Base-by-base conservation (phyloP, 306 rosid genomes). In the Rubus parviflorus region DNA sequence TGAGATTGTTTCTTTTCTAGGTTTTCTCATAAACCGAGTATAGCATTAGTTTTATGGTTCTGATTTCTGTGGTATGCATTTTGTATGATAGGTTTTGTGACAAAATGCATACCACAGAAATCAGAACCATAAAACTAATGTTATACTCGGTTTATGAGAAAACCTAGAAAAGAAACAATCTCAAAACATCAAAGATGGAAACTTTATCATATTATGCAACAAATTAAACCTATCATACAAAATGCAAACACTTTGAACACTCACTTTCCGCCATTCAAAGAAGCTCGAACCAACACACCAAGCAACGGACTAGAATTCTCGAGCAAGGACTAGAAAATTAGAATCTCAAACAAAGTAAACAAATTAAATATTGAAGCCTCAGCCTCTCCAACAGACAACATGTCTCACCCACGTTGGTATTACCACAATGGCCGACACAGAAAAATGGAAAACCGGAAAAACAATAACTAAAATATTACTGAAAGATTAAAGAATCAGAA, bases 211-310 rank as follows among this genome's bases (percentile, higher is more conserved):
- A 17, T 12, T 43, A 41, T 53, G 48, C 23, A 17, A 73, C 54
- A 37, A 30, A n/a, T n/a, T n/a, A n/a, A 56, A 63, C 48, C n/a
- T 25, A 25, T 25, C 30, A 25, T 25, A 76, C 64, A 66, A 68
- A 69, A 75, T 52, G 76, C 15, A 77, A 37, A 70, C 65, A 35
- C 72, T 58, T 65, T 82, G 20, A n/a, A n/a, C 48, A 83, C 78
- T 56, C 70, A 25, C 72, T 85, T 79, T 85, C 86, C 70, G 95
- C 92, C 98, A 90, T 94, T 76, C 83, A 60, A 81, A 65, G 37
- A 14, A 43, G 35, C 22, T 5, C 69, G 42, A 6, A 63, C 35
- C 38, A 30, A 15, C 73, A 25, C 30, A 25, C 30, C 1, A 25
- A 25, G 45, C 58, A 35, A 40, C 49, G 63, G 70, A 25, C 30